Percentiles rank a stretch among this genome's conserved stretches.
Evolutionary conservation across 2,329 filamentous ascomycete genomes (phyloP).

Genomic region (Cladorrhinum sp.): DNA sequence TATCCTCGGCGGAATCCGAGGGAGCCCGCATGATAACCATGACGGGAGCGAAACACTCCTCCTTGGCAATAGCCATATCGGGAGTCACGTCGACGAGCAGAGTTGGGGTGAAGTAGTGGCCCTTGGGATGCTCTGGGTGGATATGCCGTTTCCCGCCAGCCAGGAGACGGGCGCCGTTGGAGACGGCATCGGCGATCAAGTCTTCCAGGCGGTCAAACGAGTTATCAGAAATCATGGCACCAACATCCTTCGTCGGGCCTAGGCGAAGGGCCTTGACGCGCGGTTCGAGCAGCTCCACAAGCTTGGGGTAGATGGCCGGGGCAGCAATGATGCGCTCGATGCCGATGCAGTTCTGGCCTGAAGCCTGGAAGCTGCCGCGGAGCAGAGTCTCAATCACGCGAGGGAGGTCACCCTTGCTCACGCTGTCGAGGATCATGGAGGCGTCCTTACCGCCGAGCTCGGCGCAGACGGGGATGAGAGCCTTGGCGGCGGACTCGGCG

Average conservation of each 20-base stretch:
- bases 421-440: conserved; percentile 81
- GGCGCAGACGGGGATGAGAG: conserved; percentile 81
- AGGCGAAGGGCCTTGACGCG: conserved; percentile 72
- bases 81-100: conserved; percentile 85
- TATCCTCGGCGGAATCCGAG: conserved; percentile 55
- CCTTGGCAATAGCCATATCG: conserved; percentile 80
- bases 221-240: conserved; percentile 80
- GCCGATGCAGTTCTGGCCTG: conserved; percentile 96
- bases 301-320: conserved; percentile 68
- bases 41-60: conserved; percentile 90
- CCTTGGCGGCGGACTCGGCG: conserved; percentile 77
- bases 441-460: conserved; percentile 96
- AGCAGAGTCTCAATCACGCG: conserved; percentile 80
- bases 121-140: conserved; percentile 71
- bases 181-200: conserved; percentile 74
- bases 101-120: conserved; percentile 91
- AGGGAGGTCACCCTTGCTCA: conserved; percentile 56
- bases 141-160: conserved; percentile 69
- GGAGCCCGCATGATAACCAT: conserved; percentile 78
- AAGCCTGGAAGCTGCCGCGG: conserved; percentile 89
- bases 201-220: conserved; percentile 73
- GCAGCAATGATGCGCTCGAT: conserved; percentile 89
- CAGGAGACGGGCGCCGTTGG: conserved; percentile 74
- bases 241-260: conserved; percentile 77
- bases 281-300: conserved; percentile 68